Evolutionary conservation across 192 early-diverging fungal species (phyloP).

Genomic region (Entophlyctis luteolus): DNA sequence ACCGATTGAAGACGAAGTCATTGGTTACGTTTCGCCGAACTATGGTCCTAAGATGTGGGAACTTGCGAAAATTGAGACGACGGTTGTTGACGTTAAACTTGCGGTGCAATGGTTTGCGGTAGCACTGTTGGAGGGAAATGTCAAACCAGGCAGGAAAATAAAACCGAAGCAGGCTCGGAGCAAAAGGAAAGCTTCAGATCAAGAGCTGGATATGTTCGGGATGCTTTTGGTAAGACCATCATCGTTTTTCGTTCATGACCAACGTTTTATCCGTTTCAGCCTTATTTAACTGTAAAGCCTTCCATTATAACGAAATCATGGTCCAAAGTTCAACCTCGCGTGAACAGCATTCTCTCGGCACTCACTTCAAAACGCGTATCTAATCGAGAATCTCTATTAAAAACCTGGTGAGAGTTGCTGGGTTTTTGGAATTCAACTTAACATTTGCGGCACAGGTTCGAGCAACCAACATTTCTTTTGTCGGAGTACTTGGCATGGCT

Average conservation of each 20-base stretch:
- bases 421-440: not conserved
- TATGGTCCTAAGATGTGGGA: conserved; percentile 56
- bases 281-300: conserved; percentile 38
- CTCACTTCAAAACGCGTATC: conserved; percentile 25
- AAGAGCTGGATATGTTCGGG: conserved; percentile 7
- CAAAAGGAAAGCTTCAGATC: not conserved
- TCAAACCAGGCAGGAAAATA: conserved; percentile 20
- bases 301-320: conserved; percentile 44
- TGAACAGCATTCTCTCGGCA: conserved; percentile 31
- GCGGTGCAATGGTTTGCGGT: conserved; percentile 44
- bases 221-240: conserved; percentile 22
- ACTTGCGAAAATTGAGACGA: conserved; percentile 39
- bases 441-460: conserved; percentile 19
- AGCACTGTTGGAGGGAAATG: conserved; percentile 47
- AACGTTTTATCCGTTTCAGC: conserved; percentile 11
- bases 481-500: conserved; percentile 40
- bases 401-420: conserved; percentile 35
- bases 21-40: conserved; percentile 41
- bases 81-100: conserved; percentile 28
- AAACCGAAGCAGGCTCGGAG: conserved; percentile 10
- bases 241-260: not conserved
- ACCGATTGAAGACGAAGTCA: conserved; percentile 32
- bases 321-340: conserved; percentile 41
- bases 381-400: conserved; percentile 22
- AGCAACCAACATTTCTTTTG: conserved; percentile 37